These are phyloP conservation scores for Aspergillus udagawae DNA, from an alignment of 2,329 filamentous ascomycete species.

Conservation along the genomic window DNA sequence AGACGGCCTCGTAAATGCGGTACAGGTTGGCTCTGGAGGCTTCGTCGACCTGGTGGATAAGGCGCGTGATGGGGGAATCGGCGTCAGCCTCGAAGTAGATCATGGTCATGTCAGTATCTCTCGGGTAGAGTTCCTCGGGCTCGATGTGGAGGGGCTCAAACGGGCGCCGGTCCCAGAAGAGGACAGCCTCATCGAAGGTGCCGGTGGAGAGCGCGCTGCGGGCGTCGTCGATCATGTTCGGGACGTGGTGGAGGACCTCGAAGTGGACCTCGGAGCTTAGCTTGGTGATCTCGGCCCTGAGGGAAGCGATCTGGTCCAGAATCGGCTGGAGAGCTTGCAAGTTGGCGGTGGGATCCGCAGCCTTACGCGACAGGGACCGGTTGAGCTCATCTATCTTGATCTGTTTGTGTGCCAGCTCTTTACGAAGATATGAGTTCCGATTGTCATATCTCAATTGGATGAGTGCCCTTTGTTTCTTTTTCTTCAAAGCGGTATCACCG, in stretches of 20 bases:
- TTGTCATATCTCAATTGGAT: slow-evolving; percentile 27
- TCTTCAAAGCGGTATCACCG: slow-evolving; percentile 18
- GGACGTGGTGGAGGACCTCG: slow-evolving; percentile 31
- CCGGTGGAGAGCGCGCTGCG: slow-evolving; percentile 34
- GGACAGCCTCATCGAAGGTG: slow-evolving; percentile 46
- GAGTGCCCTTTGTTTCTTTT: slow-evolving; percentile 10
- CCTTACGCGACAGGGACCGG: slow-evolving; percentile 19
- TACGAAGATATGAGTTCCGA: slow-evolving; percentile 9
- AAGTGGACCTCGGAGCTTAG: slow-evolving; percentile 22
- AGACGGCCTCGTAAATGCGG: slow-evolving; percentile 23
- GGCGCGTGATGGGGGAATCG: slow-evolving; percentile 19
- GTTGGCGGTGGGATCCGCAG: slow-evolving; percentile 20
- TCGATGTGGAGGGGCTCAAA: slow-evolving; percentile 64
- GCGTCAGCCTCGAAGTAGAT: slow-evolving; percentile 33
- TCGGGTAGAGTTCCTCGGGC: slow-evolving; percentile 64
- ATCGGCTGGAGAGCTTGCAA: slow-evolving; percentile 17
- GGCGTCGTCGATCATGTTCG: slow-evolving; percentile 49
- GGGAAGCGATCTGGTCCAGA: slow-evolving; percentile 16
- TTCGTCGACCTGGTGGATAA: slow-evolving; percentile 14
- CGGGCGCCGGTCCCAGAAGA: slow-evolving; percentile 66
- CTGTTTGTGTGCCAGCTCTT: slow-evolving; percentile 12
- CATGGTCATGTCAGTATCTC: slow-evolving; percentile 30
- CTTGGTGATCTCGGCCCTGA: slow-evolving; percentile 7
- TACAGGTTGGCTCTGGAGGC: slow-evolving; percentile 14
- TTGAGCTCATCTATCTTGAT: slow-evolving; percentile 27